phyloP scores from a whole-genome alignment of 2,329 filamentous ascomycete species.

The Botrytis sinoallii region DNA sequence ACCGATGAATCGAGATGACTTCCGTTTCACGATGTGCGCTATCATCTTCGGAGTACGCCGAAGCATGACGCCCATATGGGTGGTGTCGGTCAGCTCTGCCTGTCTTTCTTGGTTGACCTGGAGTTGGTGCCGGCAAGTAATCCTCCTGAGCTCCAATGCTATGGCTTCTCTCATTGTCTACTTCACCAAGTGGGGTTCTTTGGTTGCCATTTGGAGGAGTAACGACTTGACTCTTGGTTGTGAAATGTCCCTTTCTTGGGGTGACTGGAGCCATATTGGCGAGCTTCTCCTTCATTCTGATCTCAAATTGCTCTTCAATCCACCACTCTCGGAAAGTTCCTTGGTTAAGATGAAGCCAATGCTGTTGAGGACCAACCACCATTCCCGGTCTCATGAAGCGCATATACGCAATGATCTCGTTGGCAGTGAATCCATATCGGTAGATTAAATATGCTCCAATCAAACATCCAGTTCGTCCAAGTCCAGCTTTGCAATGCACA shows the following conservation, averaged over 20 bases:
- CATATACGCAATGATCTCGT: constrained; percentile 97
- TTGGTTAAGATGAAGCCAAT: constrained; percentile 98
- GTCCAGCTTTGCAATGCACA: constrained; percentile 96
- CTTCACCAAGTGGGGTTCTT: constrained; percentile 86
- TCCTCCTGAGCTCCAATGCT: constrained; percentile 74
- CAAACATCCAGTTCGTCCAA: constrained; percentile 90
- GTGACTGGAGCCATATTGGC: constrained; percentile 51
- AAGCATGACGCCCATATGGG: constrained; percentile 62
- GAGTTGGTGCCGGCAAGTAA: constrained; percentile 90
- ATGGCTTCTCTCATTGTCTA: constrained; percentile 70
- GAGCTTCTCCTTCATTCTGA: constrained; percentile 52
- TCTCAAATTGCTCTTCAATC: constrained; percentile 60
- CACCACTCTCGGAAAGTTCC: constrained; percentile 98
- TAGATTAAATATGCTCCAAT: constrained; percentile 99
- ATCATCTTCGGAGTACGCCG: constrained; percentile 48
- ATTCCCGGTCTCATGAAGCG: constrained; percentile 98
- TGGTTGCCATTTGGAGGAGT: constrained; percentile 80
- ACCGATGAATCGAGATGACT: constrained; percentile 57
- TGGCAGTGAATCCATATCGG: constrained; percentile 93
- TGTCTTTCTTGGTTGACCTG: constrained; percentile 90
- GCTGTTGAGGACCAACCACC: constrained; percentile 97
- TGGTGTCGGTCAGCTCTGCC: constrained; percentile 71
- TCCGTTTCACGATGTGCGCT: constrained; percentile 56
- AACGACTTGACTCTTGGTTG: constrained; percentile 67
- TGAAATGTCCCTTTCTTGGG: constrained; percentile 54